Evolutionary conservation across 1,284 basidiomycete genomes (phyloP), one percentile per base, ranked within the genome.

Genomic region (Schizopora paradoxa): DNA sequence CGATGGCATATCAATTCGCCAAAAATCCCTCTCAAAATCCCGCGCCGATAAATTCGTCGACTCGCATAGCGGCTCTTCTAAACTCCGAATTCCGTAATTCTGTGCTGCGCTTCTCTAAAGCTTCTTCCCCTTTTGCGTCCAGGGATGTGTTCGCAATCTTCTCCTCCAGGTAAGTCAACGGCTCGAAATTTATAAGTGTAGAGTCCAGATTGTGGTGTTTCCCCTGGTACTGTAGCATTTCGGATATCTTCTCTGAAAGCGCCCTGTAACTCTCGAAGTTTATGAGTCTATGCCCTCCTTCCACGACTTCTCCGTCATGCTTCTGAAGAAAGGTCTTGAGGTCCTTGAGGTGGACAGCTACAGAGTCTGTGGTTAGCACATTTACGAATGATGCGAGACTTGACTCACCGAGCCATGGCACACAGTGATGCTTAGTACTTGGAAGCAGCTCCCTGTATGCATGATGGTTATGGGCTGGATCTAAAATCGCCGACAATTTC

Each of bases 321-420:
- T 39, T 54, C 52, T 44, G 60, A 51, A 29, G 68, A 58, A 32
- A 63, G 42, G n/a, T 29, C 29, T 53, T 46, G 2, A 73, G 52
- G 41, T 69, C 66, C 25, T 61, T 65, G 5, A 73, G 54, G 47
- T 73, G 72, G 3, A 68, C 62, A 31, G 63, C 70, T 72, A 50
- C 23, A 32, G 21, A 11, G 5, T 10, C n/a, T 23, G 14, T 11
- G 14, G 21, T 35, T 27, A 27, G 21, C 45, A 36, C 33, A n/a
- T 31, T 18, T 25, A 29, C 38, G 19, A 8, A n/a, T n/a, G 18
- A 10, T 45, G 11, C 23, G 18, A 21, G 14, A 19, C 8, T 22
- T 31, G 22, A 37, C 64, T 49, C 40, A 69, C 69, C 62, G 37
- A 72, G 59, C 65, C 65, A 69, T 2, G 70, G 70, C 34, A 72